Base-by-base conservation (phyloP, 2,329 filamentous ascomycete genomes). In the Thelonectria olida region DNA sequence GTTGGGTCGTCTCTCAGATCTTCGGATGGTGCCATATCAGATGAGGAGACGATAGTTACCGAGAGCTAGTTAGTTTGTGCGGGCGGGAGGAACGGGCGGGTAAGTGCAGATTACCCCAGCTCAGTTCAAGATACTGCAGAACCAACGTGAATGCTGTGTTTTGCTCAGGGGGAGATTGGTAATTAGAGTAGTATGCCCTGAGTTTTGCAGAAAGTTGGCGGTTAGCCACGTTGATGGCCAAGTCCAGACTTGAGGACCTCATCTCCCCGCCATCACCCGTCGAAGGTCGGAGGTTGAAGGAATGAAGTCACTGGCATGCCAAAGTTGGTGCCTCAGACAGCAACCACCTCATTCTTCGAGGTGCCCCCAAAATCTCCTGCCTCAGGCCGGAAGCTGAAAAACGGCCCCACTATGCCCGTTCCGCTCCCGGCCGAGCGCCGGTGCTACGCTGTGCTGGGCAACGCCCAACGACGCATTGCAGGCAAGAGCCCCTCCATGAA, bases 401-500 rank as follows among this genome's bases (percentile, higher is more conserved):
- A 34, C 39, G 36, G 56, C 38, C 36, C 51, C 48, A 10, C 51
- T 19, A 47, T 22, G 25, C 50, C 48, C 48, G 49, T 31, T 50
- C 52, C 44, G 57, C 34, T 57, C 58, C 50, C 60, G 45, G 57
- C 57, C 57, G 57, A 49, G 44, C 41, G 39, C 31, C 48, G 31
- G 22, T 45, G 39, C 39, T 20, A 42, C 17, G 15, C 31, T 20
- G 28, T 27, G 23, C 20, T 28, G 44, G 36, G 41, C 44, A 27
- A 31, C 17, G 34, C 22, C 27, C 38, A 28, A 3, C n/a, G 6
- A 28, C 8, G 38, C 34, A 27, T n/a, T 39, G 25, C 38, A 48
- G 48, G 61, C 44, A 25, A 67, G 49, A 52, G 70, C 71, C 71
- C 71, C 71, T 73, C 71, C 69, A 73, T 70, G 58, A 70, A 70